Evolutionary conservation across 2,329 filamentous ascomycete genomes (phyloP), one percentile per base, ranked within the genome.

Genomic region (Xylaria sp.): DNA sequence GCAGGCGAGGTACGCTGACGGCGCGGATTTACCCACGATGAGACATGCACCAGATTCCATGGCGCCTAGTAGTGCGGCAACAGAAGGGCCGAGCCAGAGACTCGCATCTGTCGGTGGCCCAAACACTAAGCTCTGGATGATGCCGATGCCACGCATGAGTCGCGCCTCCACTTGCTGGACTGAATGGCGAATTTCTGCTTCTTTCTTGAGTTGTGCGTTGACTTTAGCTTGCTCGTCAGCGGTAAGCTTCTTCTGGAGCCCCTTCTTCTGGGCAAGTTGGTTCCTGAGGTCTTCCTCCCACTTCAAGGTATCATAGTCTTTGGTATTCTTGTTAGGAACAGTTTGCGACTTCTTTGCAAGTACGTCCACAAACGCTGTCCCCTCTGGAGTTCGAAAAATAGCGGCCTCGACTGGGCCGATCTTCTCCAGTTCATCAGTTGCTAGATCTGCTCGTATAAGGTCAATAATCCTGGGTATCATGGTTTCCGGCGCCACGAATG

Each of bases 271-370:
- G n/a, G 94, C 94, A 49, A 99, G 82, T 75, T 98, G 94, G 48
- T 89, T 87, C 66, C 94, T 88, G 8, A 99, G 86, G 72, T 99
- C 96, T 79, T 95, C 92, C 80, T 99, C 96, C 96, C 97, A 99
- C 80, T 97, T 98, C 49, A 98, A 82, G 1, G 94, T 97, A 75
- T 99, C 94, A 75, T 98, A 97, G 78, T 98, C 96, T 79, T 97
- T 98, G 58, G 89, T 91, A 76, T 94, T 97, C 82, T 97, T 98
- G 81, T 94, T 91, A 2, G 94, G 90, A 1, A 91, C 83, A 46
- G 86, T 83, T 69, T 88, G 88, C 67, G 90, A 84, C 78, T 97
- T 97, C 78, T 93, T 94, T 41, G 92, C 93, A 6, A 99, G 86
- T 0, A 98, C 93, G 80, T 99, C 96, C 23, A 99, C 86, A 75